Evolutionary conservation across 352 stramenopile species (phyloP), one percentile per base, ranked within the genome.

Genomic region (Phytophthora citrophthora): DNA sequence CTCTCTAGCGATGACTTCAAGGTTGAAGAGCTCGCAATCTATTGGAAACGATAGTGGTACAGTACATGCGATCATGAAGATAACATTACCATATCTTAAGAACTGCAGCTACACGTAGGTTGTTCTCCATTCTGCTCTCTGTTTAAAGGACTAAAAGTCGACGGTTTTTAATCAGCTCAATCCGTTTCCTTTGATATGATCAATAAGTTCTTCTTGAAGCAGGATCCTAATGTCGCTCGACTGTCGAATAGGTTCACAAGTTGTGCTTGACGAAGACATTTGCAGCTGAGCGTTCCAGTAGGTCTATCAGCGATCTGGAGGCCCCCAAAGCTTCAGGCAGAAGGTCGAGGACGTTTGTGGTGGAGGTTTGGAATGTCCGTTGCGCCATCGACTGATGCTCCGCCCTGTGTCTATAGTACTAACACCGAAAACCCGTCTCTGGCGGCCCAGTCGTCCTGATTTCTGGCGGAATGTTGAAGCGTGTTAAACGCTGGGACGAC

Each of bases 361-460:
- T 41, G 10, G 13, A 16, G 5, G 34, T n/a, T 4, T n/a, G 13
- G 32, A 39, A 16, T 9, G 6, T n/a, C 11, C 27, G 51, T 68
- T 68, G 60, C 52, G 52, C 46, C 26, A 68, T 63, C 60, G 24
- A 10, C 20, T 63, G 60, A 57, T 63, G 27, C 27, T 50, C 9
- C 10, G 34, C 7, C 23, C 12, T 45, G 32, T 23, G 11, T 16
- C n/a, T 34, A 49, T 31, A 58, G 56, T 58, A 41, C 57, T 59
- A 65, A 64, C 57, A 65, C 39, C 45, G 29, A 27, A 40, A 61
- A 54, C 26, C 31, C 24, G 41, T 61, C 29, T 46, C 29, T 38
- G 39, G 7, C 41, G 31, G 43, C 5, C 4, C 23, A 16, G 13
- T 20, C 18, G 31, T 16, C 23, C 5, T 34, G 20, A n/a, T 56